Base-by-base conservation (phyloP, 148 eudicot genomes). In the Heliamphora exappendiculata region DNA sequence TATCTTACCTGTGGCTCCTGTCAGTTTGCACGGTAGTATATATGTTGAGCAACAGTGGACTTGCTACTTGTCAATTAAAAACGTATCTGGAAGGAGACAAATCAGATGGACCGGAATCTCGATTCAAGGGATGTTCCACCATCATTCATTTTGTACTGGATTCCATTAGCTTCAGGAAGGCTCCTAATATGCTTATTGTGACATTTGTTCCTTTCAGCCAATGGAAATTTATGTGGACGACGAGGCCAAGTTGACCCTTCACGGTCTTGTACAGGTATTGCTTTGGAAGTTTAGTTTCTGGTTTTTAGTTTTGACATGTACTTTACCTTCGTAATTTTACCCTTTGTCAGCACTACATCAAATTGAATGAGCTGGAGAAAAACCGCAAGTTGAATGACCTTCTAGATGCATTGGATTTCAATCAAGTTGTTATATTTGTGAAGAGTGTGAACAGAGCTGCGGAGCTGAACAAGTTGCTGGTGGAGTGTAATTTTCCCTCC, bases 191-290 rank as follows among this genome's bases (percentile, higher is more conserved):
- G 84, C 81, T 90, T 90, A 81, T 85, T 83, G 66, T 88, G 85
- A 89, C 86, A 78, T 88, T 89, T 93, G 78, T 87, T 85, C 87
- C 82, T 90, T 91, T 82, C 98, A 94, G 98, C 98, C 98, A 44
- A 85, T 88, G 98, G 98, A 94, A 83, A 94, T 94, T 73, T 94
- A 94, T 87, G 98, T 94, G 69, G 98, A 94, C 72, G 98, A 94
- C 20, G 98, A 94, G 81, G 94, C 98, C 75, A 94, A 94, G 84
- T 81, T 94, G 84, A 94, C 98, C 62, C 93, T 94, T 31, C 98
- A 94, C 51, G 98, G 98, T 60, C 98, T 94, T 82, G 98, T 94
- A 42, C 98, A 94, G 97, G 98, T 94, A 78, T 45, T 60, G 24
- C n/a, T 70, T 72, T 44, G 49, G 54, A 68, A 37, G 20, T 65